Evolutionary conservation across 2,329 filamentous ascomycete species (phyloP), one percentile per base, ranked within the genome.

Genomic region (Fusarium sp.): DNA sequence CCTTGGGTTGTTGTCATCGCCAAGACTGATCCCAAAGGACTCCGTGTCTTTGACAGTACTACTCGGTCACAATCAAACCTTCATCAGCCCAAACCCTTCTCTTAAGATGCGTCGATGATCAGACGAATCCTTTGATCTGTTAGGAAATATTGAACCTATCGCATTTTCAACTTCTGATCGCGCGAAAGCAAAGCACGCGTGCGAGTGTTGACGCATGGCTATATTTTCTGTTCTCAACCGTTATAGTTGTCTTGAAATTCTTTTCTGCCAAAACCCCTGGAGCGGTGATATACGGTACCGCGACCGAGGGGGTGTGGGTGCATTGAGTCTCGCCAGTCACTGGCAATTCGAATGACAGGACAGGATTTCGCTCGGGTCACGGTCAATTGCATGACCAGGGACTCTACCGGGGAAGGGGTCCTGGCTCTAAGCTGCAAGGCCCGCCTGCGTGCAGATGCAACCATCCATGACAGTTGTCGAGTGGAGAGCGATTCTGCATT

Each of bases 361-460:
- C 65, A 60, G 58, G 47, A 58, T 54, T 62, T 68, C 62, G 68
- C 60, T 65, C 56, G 60, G 68, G 61, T 56, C 64, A 59, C 56
- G 55, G 62, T 72, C 48, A 60, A 69, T 62, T 60, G 69, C 68
- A 69, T 61, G 51, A 40, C 57, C 56, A 71, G 40, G 70, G 71
- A 59, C 48, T 47, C 55, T 66, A 69, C 65, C 65, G 67, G 71
- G 70, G 67, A 62, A 70, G 48, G 48, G 53, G 65, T 62, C 70
- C 66, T 71, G 60, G 58, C 46, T 39, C 22, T 56, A 49, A 62
- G 60, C 71, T 73, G 71, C 69, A 73, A 71, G 71, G 71, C 62
- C 71, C 71, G 64, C 68, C 57, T 67, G 64, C 66, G 48, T 59
- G 53, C 62, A 69, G 66, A 71, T 73, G 70, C 71, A 66, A 67